A percentile compares a stretch with the other conserved stretches of the same genome.
Conservation (phyloP, 202 grass and related monocot species). For the Sporobolus alterniflorus region DNA sequence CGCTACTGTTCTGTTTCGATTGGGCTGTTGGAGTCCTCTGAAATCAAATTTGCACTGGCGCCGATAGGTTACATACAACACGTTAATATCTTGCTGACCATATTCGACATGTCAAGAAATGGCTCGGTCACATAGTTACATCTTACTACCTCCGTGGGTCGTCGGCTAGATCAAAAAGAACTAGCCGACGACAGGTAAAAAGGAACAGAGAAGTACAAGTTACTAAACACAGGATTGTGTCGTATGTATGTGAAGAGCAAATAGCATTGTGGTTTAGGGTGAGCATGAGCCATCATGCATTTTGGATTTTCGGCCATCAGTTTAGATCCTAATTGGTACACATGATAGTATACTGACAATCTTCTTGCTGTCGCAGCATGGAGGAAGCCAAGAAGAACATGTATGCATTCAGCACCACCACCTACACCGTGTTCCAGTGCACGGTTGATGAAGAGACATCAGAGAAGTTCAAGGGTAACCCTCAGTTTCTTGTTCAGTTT, state of each 20-base stretch:
- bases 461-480: constrained; percentile 96
- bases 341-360: neutral
- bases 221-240: neutral
- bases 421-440: constrained; percentile 95
- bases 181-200: too few relatives aligned
- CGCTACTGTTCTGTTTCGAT: neutral
- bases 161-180: too few relatives aligned
- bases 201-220: too few relatives aligned
- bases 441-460: constrained; percentile 95
- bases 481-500: too few relatives aligned
- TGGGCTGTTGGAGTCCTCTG: neutral
- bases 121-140: neutral
- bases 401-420: constrained; percentile 98
- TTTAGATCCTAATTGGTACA: neutral
- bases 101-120: neutral
- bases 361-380: constrained; percentile 59
- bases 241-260: neutral
- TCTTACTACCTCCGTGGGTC: too few relatives aligned
- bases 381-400: constrained; percentile 99
- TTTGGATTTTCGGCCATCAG: neutral
- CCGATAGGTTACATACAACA: neutral
- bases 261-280: neutral
- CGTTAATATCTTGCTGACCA: neutral
- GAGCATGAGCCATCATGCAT: neutral
- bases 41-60: neutral